Conservation (phyloP, 2,329 filamentous ascomycete genomes). For the Exophiala sideris region DNA sequence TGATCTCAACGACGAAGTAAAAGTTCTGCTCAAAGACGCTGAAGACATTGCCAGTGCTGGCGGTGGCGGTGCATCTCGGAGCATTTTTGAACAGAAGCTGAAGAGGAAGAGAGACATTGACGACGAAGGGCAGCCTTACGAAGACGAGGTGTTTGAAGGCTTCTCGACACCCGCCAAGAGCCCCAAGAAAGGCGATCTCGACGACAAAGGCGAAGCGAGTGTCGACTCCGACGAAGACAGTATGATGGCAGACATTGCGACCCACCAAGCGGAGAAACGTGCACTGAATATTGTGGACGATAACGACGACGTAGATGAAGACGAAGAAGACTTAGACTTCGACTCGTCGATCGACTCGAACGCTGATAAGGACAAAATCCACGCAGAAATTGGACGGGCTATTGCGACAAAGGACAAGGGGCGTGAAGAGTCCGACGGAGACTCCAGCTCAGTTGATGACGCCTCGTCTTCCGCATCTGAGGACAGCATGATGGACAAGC, state of each 20-base stretch:
- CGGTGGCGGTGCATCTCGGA: background rate
- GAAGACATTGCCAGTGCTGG: slow-evolving; percentile 9
- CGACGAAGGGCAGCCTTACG: slow-evolving; percentile 15
- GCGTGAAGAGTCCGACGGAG: slow-evolving; percentile 5
- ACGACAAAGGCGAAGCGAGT: slow-evolving; percentile 4
- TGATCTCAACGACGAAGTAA: slow-evolving; percentile 22
- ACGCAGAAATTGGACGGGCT: background rate
- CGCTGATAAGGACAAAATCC: background rate
- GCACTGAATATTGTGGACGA: slow-evolving; percentile 1
- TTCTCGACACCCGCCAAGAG: slow-evolving; percentile 13
- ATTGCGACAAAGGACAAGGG: background rate
- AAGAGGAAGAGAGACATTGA: slow-evolving; percentile 20
- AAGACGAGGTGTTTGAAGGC: slow-evolving; percentile 16
- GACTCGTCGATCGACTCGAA: slow-evolving; percentile 12
- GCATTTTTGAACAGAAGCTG: slow-evolving; percentile 6
- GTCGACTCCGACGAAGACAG: slow-evolving; percentile 38
- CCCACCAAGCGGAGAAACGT: slow-evolving; percentile 41
- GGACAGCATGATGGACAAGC: slow-evolving; percentile 44
- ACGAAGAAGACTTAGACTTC: slow-evolving; percentile 11
- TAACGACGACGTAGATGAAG: slow-evolving; percentile 30
- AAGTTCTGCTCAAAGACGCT: slow-evolving; percentile 20
- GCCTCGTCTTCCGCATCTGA: slow-evolving; percentile 27
- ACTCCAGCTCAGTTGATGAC: slow-evolving; percentile 16
- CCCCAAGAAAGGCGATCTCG: background rate
- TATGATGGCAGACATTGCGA: slow-evolving; percentile 44